These are phyloP conservation scores for Carex pumila DNA, from an alignment of 176 grass and related monocot species.

Conservation along the genomic window DNA sequence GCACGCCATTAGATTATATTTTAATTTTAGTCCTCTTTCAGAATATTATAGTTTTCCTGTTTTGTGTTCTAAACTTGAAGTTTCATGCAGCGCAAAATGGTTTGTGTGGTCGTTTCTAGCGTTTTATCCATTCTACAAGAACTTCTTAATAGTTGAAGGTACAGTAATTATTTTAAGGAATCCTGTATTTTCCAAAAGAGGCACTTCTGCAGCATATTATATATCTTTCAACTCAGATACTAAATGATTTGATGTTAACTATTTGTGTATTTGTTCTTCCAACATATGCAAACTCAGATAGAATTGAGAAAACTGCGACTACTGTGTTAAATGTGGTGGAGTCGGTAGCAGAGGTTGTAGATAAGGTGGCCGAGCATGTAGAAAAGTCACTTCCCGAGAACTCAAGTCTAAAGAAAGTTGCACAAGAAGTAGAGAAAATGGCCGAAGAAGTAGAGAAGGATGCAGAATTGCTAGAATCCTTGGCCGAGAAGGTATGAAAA, in stretches of 20 bases:
- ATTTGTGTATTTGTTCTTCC: not conserved
- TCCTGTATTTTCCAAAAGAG: not conserved
- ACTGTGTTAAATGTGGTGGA: conserved; percentile 38
- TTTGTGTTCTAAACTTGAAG: not conserved
- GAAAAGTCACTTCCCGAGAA: conserved; percentile 35
- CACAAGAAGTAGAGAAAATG: conserved; percentile 37
- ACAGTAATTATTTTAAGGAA: not conserved
- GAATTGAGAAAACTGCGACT: conserved; percentile 22
- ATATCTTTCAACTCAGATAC: not conserved
- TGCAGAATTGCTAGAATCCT: conserved; percentile 40
- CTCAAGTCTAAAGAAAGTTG: conserved; percentile 34
- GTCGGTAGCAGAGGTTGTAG: conserved; percentile 42
- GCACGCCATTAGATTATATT: not conserved
- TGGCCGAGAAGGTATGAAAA: conserved; percentile 43
- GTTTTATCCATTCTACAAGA: conserved; percentile 25
- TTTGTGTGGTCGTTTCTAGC: not conserved
- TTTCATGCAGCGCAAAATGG: conserved; percentile 23
- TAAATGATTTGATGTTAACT: not conserved
- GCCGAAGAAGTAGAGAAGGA: conserved; percentile 53
- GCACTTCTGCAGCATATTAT: not conserved
- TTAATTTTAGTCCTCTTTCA: not conserved
- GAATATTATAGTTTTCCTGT: not conserved
- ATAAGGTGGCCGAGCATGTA: conserved; percentile 44
- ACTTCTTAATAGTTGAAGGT: conserved; percentile 22
- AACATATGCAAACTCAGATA: conserved; percentile 24